Evolutionary conservation across 371 early-diverging fungal species (phyloP).

Genomic region (Apophysomyces ossiformis): DNA sequence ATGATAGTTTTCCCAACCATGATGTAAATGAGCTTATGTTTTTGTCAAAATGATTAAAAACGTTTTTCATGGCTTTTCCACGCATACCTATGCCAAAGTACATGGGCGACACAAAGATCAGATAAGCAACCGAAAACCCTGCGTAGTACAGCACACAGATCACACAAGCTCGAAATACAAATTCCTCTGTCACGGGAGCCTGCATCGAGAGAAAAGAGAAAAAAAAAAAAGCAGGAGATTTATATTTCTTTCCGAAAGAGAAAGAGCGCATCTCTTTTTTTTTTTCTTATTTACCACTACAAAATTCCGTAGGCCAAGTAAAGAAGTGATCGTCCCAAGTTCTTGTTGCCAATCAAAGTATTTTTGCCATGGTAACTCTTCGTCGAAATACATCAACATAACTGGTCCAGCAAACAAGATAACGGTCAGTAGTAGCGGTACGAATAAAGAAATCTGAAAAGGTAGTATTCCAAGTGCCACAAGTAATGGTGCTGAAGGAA

Average conservation of each 20-base stretch:
- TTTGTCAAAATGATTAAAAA: conserved; percentile 8
- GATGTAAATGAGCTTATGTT: conserved; percentile 63
- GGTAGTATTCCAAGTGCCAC: background rate
- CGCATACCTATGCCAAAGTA: conserved; percentile 69
- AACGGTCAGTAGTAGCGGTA: conserved; percentile 32
- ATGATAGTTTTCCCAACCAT: conserved; percentile 57
- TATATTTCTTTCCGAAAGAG: background rate
- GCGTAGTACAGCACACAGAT: conserved; percentile 53
- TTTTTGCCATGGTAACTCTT: conserved; percentile 40
- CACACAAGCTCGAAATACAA: conserved; percentile 71
- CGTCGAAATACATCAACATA: conserved; percentile 36
- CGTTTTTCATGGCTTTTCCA: background rate
- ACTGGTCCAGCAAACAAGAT: conserved; percentile 62
- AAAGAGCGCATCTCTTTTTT: background rate
- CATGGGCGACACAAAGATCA: conserved; percentile 60
- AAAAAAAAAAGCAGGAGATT: background rate
- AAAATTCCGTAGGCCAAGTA: conserved; percentile 49
- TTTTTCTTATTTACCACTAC: conserved; percentile 37
- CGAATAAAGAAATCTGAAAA: background rate
- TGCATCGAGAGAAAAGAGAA: conserved; percentile 17
- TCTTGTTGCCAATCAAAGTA: conserved; percentile 33
- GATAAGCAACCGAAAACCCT: conserved; percentile 31
- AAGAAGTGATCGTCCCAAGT: conserved; percentile 21
- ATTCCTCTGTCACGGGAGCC: conserved; percentile 73
- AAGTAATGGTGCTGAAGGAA: background rate